These are phyloP conservation scores for Gonapodya sp. DNA, from an alignment of 192 early-diverging fungal genomes.

Conservation along the genomic window DNA sequence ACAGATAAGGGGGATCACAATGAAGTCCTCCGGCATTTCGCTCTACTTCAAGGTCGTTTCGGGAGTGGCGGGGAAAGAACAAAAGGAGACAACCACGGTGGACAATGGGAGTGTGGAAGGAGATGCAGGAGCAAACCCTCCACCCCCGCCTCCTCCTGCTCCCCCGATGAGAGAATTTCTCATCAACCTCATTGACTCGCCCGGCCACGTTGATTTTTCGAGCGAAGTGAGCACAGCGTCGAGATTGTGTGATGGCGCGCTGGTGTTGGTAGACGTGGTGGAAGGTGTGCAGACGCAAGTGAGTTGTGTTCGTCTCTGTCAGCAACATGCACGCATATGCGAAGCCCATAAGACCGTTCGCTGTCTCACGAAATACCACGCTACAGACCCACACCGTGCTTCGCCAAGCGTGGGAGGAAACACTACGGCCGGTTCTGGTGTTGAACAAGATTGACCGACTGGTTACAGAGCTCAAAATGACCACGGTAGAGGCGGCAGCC, in stretches of 20 bases:
- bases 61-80: constrained; percentile 10
- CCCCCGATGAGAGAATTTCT: constrained; percentile 58
- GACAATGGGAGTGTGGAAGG: not conserved
- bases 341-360: not conserved
- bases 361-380: not conserved
- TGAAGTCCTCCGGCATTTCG: constrained; percentile 94
- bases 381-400: constrained; percentile 87
- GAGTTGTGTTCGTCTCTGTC: not conserved
- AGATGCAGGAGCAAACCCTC: not conserved
- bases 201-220: constrained; percentile 97
- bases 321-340: not conserved
- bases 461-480: constrained; percentile 86
- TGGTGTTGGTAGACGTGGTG: constrained; percentile 93
- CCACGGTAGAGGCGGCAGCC: constrained; percentile 79
- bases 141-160: not conserved
- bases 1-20: constrained; percentile 96
- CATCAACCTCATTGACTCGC: constrained; percentile 95
- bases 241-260: constrained; percentile 85
- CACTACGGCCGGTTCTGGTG: constrained; percentile 83
- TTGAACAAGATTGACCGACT: constrained; percentile 97
- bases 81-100: constrained; percentile 16
- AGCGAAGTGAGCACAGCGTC: constrained; percentile 99
- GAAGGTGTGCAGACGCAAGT: constrained; percentile 99
- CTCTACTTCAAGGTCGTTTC: constrained; percentile 74
- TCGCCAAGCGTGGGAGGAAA: constrained; percentile 88